Percentiles rank a stretch among this genome's conserved stretches.
These are phyloP conservation scores for Alternaria brassicicola DNA, from an alignment of 2,329 filamentous ascomycete species.

Conservation along the genomic window DNA sequence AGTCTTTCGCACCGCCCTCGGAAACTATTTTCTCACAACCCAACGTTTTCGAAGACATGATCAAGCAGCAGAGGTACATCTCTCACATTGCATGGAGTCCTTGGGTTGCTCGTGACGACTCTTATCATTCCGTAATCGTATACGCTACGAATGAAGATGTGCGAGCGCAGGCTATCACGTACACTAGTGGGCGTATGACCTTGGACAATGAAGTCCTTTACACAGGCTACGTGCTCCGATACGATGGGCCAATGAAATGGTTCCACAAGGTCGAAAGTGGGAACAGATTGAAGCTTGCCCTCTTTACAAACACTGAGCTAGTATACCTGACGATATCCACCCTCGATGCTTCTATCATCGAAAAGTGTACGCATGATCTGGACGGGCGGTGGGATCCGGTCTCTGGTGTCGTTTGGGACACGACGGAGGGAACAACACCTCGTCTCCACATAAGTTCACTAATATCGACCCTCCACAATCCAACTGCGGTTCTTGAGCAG, in stretches of 20 bases:
- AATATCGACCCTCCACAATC: constrained; percentile 41
- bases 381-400: constrained; percentile 53
- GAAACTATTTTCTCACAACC: constrained; percentile 21
- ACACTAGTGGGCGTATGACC: constrained; percentile 18
- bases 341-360: constrained; percentile 30
- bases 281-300: constrained; percentile 32
- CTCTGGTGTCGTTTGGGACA: constrained; percentile 46
- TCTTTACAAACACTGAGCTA: constrained; percentile 41
- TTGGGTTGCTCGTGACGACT: constrained; percentile 33
- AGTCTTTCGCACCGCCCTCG: constrained; percentile 24
- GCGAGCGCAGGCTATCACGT: constrained; percentile 30
- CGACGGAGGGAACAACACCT: constrained; percentile 17
- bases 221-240: constrained; percentile 26
- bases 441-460: constrained; percentile 49
- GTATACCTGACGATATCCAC: constrained; percentile 33
- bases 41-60: constrained; percentile 37
- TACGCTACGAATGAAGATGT: constrained; percentile 47
- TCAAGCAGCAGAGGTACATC: constrained; percentile 42
- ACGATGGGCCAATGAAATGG: constrained; percentile 41
- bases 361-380: constrained; percentile 38
- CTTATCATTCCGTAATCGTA: constrained; percentile 40
- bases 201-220: constrained; percentile 35
- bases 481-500: constrained; percentile 39
- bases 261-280: constrained; percentile 22
- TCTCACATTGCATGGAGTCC: constrained; percentile 51